These are phyloP conservation scores for Neofusicoccum ribis DNA, from an alignment of 2,329 filamentous ascomycete genomes.

Conservation along the genomic window DNA sequence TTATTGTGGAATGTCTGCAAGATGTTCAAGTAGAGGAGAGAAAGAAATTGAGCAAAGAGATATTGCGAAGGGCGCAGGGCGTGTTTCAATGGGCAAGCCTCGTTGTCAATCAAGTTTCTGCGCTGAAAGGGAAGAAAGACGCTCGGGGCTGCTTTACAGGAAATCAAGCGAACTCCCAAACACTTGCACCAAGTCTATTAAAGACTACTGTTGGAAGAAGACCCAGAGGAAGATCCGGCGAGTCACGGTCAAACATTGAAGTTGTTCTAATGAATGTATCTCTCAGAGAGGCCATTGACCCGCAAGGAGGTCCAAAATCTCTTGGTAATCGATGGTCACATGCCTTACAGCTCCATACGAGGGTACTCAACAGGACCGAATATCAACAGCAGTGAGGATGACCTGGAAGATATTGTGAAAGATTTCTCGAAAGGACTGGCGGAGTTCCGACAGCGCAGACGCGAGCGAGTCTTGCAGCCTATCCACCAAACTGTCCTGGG, in stretches of 20 bases:
- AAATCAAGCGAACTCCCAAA: background rate
- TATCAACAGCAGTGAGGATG: background rate
- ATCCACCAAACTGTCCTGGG: background rate
- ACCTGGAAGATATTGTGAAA: background rate
- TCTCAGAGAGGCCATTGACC: background rate
- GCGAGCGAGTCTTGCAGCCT: background rate
- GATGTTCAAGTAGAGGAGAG: background rate
- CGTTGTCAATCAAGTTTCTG: background rate
- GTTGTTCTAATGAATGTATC: background rate
- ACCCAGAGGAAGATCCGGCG: background rate
- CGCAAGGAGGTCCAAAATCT: background rate
- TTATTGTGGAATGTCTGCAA: background rate
- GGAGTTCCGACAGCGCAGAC: background rate
- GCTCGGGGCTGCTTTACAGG: background rate
- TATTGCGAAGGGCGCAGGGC: background rate
- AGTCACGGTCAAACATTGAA: background rate
- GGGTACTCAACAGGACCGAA: background rate
- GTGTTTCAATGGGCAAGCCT: background rate
- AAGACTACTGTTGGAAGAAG: background rate
- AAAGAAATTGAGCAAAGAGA: rapidly evolving
- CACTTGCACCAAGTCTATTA: background rate
- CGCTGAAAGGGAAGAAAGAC: background rate
- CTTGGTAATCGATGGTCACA: background rate
- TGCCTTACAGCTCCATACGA: background rate
- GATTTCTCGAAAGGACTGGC: background rate